Evolutionary conservation across 2,329 filamentous ascomycete species (phyloP).

Genomic region (Nectriaceae sp.): DNA sequence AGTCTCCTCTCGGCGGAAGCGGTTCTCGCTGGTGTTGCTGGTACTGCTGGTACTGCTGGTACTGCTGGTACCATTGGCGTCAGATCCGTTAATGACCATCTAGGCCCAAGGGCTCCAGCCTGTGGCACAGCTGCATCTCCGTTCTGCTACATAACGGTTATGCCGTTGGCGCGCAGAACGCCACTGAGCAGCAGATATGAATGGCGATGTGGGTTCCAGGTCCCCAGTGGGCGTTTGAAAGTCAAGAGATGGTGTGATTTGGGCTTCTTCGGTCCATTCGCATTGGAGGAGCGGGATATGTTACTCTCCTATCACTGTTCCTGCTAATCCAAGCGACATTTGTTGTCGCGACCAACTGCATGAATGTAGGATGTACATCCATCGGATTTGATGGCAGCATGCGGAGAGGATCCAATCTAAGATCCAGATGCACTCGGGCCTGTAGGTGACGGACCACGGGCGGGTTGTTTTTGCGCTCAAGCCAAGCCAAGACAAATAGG

Average conservation of each 20-base stretch:
- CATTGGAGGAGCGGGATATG: slow-evolving; percentile 13
- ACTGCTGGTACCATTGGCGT: slow-evolving; percentile 14
- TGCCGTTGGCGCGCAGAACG: slow-evolving; percentile 17
- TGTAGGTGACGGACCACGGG: slow-evolving; percentile 15
- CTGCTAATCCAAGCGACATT: slow-evolving; percentile 14
- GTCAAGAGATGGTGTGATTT: slow-evolving; percentile 29
- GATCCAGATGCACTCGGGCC: slow-evolving; percentile 21
- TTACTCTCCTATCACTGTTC: slow-evolving; percentile 17
- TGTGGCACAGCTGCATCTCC: slow-evolving; percentile 22
- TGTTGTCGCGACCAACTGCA: slow-evolving; percentile 26
- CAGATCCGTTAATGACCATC: slow-evolving; percentile 18
- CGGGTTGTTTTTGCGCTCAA: slow-evolving; percentile 17
- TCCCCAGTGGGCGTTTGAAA: slow-evolving; percentile 17
- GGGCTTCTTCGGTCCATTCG: slow-evolving; percentile 19
- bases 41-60: slow-evolving; percentile 5
- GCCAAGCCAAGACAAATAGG: slow-evolving; percentile 12
- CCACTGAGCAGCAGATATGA: slow-evolving; percentile 17
- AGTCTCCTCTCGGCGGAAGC: slow-evolving; percentile 12
- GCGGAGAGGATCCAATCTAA: slow-evolving; percentile 25
- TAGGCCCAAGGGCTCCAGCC: slow-evolving; percentile 8
- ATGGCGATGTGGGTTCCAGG: slow-evolving; percentile 26
- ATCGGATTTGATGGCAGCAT: slow-evolving; percentile 11
- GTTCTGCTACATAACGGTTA: slow-evolving; percentile 18
- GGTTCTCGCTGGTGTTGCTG: slow-evolving; percentile 6
- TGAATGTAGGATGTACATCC: slow-evolving; percentile 15